These are phyloP conservation scores for Silene uniflora DNA, from an alignment of 148 eudicot species.

Conservation along the genomic window DNA sequence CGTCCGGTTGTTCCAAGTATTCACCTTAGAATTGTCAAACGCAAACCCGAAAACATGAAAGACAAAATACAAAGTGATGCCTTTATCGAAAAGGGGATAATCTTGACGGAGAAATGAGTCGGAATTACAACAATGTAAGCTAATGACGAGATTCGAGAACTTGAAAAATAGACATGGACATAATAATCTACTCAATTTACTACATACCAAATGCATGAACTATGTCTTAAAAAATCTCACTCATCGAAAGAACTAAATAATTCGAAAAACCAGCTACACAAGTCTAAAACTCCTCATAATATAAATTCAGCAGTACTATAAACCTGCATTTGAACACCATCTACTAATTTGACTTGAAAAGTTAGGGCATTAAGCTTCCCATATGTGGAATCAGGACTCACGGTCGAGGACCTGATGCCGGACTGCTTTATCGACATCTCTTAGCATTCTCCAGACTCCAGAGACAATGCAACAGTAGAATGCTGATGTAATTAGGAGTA, in stretches of 20 bases:
- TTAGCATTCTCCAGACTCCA: constrained; percentile 9
- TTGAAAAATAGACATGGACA: neutral
- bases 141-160: too few relatives aligned
- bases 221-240: constrained; percentile 16
- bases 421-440: constrained; percentile 10
- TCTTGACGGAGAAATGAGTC: too few relatives aligned
- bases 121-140: too few relatives aligned
- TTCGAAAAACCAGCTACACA: constrained; percentile 17
- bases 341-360: constrained; percentile 21
- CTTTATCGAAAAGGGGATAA: too few relatives aligned
- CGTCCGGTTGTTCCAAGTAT: too few relatives aligned
- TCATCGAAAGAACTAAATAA: constrained; percentile 20
- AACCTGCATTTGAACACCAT: constrained; percentile 19
- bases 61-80: too few relatives aligned
- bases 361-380: constrained; percentile 21
- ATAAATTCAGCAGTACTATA: constrained; percentile 18
- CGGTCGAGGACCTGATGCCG: constrained; percentile 1
- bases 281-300: constrained; percentile 17
- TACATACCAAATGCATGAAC: constrained; percentile 16
- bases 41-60: too few relatives aligned
- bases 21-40: too few relatives aligned
- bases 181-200: neutral
- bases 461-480: constrained; percentile 7
- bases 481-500: constrained; percentile 19
- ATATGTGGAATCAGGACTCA: neutral